Conservation (phyloP, 176 grass and related monocot species). For the Musa acuminata region DNA sequence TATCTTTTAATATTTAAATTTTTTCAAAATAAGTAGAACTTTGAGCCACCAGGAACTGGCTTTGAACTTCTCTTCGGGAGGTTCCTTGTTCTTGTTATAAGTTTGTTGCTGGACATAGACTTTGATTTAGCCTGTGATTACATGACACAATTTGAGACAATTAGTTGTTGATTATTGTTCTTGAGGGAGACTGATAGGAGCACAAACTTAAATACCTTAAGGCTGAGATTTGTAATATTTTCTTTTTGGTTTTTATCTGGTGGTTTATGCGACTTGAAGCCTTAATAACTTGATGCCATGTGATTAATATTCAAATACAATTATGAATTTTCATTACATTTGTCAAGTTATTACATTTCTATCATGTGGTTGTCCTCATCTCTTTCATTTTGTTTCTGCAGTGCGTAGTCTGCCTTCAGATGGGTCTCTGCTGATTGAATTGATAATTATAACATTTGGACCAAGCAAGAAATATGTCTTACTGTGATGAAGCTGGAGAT, state of each 20-base stretch:
- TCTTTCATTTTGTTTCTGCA: too few species aligned
- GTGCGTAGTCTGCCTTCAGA: neutral
- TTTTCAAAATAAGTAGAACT: neutral
- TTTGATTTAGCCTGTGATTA: neutral
- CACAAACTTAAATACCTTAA: neutral
- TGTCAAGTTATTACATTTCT: too few species aligned
- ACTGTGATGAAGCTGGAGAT: slow-evolving; percentile 37
- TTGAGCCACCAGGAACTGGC: neutral
- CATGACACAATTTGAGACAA: neutral
- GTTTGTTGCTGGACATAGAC: too few species aligned
- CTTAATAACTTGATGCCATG: neutral
- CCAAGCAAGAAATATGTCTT: slow-evolving; percentile 27
- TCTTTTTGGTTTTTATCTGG: neutral
- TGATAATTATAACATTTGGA: slow-evolving; percentile 34
- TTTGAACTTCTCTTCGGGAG: neutral
- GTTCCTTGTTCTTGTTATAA: neutral
- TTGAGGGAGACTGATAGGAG: neutral
- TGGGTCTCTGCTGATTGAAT: neutral
- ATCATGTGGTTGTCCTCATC: too few species aligned
- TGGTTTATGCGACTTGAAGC: neutral
- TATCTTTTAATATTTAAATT: neutral
- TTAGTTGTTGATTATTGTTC: neutral
- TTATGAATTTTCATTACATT: too few species aligned
- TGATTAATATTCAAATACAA: too few species aligned
- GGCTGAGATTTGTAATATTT: neutral